phyloP scores from a whole-genome alignment of 2,329 filamentous ascomycete species.

The Venturia effusa region DNA sequence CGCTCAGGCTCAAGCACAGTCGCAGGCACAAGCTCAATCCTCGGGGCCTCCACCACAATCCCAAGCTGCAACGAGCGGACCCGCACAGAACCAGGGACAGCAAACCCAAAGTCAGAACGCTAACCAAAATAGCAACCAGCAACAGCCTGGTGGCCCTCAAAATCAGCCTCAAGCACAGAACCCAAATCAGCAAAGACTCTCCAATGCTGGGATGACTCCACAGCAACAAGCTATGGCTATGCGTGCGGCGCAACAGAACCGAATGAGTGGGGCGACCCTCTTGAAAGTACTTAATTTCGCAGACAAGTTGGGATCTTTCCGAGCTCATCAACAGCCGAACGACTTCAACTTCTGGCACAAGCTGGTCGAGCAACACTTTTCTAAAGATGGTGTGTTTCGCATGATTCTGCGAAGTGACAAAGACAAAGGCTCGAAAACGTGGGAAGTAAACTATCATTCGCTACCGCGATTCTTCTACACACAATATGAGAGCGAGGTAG shows the following conservation, averaged over 20 bases:
- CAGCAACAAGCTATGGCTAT: slow-evolving; percentile 14
- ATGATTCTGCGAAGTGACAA: slow-evolving; percentile 50
- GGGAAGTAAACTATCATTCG: slow-evolving; percentile 73
- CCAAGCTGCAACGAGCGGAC: slow-evolving; percentile 9
- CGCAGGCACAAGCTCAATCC: slow-evolving; percentile 29
- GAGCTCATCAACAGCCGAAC: slow-evolving; percentile 48
- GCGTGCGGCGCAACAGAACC: slow-evolving; percentile 14
- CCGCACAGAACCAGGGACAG: slow-evolving; percentile 23
- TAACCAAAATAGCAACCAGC: slow-evolving; percentile 30
- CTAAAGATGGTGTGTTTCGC: slow-evolving; percentile 63
- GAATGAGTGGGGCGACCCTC: slow-evolving; percentile 34
- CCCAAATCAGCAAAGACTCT: slow-evolving; percentile 15
- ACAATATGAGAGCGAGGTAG: slow-evolving; percentile 78
- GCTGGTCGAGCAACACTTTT: slow-evolving; percentile 77
- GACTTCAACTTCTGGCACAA: slow-evolving; percentile 67
- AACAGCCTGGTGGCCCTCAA: slow-evolving; percentile 21
- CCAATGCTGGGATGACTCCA: slow-evolving; percentile 15
- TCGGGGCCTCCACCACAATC: slow-evolving; percentile 11
- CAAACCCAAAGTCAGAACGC: slow-evolving; percentile 18
- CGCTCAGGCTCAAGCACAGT: slow-evolving; percentile 20
- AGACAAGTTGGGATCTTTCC: slow-evolving; percentile 45
- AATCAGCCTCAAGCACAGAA: slow-evolving; percentile 14
- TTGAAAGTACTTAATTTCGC: slow-evolving; percentile 45
- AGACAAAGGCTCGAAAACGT: slow-evolving; percentile 60
- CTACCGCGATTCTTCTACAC: slow-evolving; percentile 84